Base-by-base conservation (phyloP, 2,329 filamentous ascomycete genomes). In the Alternaria consortialis region DNA sequence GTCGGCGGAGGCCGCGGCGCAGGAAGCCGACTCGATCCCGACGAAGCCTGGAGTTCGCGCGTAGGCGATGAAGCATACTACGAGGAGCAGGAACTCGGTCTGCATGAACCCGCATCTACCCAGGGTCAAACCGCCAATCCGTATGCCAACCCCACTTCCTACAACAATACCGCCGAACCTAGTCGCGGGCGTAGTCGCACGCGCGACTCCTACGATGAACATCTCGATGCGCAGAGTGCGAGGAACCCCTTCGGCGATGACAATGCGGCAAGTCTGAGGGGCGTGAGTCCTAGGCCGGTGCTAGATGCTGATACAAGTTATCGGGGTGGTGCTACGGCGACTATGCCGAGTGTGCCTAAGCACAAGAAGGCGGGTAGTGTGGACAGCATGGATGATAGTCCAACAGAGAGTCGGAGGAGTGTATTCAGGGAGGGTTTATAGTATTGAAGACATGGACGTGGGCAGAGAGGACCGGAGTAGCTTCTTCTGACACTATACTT, bases 31-130 rank as follows among this genome's bases (percentile, higher is more conserved):
- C 84, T 93, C 46, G 92, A 95, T 72, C 91, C 91, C 1, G 92
- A 96, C 75, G 91, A 94, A 73, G 91, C 92, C 2, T 97, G 93
- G 93, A 92, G 95, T 80, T 81, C 91, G 65, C 84, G 91, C 61
- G 91, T 96, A 5, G 91, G 91, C 59, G 84, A 88, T 69, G 91
- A 94, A 77, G 87, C 89, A 17, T 92, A 92, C 77, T 90, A 92
- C 73, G 92, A 94, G 75, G 91, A 92, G 80, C 88, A 91, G 73
- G 91, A 93, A 78, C 81, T 93, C 5, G 90, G 89, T 0, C 74
- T 86, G 36, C 83, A 80, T 52, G 79, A 82, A 65, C 79, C 80
- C 42, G 74, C 73, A 76, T 39, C 53, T 7, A 54, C 53, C 20
- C 8, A 80, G 79, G 51, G 37, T 78, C 80, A 43, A 80, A 74